Evolutionary conservation across 2,329 filamentous ascomycete species (phyloP), one percentile per base, ranked within the genome.

Genomic region (Phialophora chinensis): DNA sequence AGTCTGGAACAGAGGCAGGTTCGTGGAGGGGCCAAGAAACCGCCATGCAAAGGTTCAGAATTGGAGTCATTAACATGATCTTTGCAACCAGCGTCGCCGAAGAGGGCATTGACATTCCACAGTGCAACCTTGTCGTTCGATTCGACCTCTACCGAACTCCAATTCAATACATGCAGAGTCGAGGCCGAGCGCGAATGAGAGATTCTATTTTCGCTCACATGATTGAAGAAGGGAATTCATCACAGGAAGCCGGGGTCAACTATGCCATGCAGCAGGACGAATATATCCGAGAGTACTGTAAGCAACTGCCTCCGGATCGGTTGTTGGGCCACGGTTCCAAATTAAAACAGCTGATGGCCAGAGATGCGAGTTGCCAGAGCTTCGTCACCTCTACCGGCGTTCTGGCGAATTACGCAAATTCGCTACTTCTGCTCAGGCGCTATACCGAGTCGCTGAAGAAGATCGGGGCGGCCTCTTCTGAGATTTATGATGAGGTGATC

Each of bases 91-190:
- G 86, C 12, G 85, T 89, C 1, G 87, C 86, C 3, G 87, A 90
- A 74, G 87, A 90, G 77, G 87, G 87, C 0, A 82, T 90, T 7
- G 87, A 90, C 73, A 87, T 89, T 25, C 87, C 87, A 4, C 85
- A 88, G 66, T 90, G 87, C 77, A 89, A 89, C 69, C 76, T 89
- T n/a, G 84, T 89, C 11, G 78, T 89, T 29, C 82, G 82, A 1
- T 99, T 97, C 73, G 92, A 98, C 75, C 85, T 96, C 2, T 97
- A 93, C 78, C 84, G 85, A 11, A 97, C 94, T 0, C 88, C 97
- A 77, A 98, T 98, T 60, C 91, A 96, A 74, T 98, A 97, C 75
- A 89, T 98, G 23, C 95, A 99, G 77, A 97, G 93, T 14, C 87
- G 92, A 69, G 95, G 95, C 0, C 87, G 95, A 62, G 95, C 95